Conservation (phyloP, 2,329 filamentous ascomycete genomes). For the Penicillium sumatraense region DNA sequence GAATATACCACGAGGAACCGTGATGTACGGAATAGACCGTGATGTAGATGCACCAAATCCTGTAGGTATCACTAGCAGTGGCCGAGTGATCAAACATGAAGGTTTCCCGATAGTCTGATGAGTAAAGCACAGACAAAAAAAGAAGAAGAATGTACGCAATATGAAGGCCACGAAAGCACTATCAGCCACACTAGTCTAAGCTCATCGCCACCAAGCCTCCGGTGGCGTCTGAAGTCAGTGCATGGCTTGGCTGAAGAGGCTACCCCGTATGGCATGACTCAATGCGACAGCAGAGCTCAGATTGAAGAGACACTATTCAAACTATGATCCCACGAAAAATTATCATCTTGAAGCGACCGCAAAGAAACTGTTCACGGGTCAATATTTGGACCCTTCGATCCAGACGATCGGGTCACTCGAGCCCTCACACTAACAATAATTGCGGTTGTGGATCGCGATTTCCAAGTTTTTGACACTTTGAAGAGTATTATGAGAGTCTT, state of each 20-base stretch:
- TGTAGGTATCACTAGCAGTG: conserved; percentile 3
- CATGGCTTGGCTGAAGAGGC: conserved; percentile 6
- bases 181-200: conserved; percentile 17
- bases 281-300: conserved; percentile 17
- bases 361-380: not conserved
- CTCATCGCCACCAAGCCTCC: conserved; percentile 13
- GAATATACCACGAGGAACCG: conserved; percentile 3
- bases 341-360: not conserved
- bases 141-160: conserved; percentile 14
- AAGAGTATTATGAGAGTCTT: not conserved
- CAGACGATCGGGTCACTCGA: not conserved
- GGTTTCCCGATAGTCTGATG: not conserved
- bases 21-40: not conserved
- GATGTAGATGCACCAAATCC: not conserved
- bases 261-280: conserved; percentile 22
- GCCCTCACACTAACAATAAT: not conserved
- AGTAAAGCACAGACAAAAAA: conserved; percentile 5
- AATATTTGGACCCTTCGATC: not conserved
- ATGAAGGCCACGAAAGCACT: not conserved
- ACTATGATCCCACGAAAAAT: conserved; percentile 3
- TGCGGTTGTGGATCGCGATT: not conserved
- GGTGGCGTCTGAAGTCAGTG: conserved; percentile 12
- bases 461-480: conserved; percentile 2
- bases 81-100: conserved; percentile 11
- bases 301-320: conserved; percentile 17